Base-by-base conservation (phyloP, 2,329 filamentous ascomycete species). In the Lachnellula subtilissima region DNA sequence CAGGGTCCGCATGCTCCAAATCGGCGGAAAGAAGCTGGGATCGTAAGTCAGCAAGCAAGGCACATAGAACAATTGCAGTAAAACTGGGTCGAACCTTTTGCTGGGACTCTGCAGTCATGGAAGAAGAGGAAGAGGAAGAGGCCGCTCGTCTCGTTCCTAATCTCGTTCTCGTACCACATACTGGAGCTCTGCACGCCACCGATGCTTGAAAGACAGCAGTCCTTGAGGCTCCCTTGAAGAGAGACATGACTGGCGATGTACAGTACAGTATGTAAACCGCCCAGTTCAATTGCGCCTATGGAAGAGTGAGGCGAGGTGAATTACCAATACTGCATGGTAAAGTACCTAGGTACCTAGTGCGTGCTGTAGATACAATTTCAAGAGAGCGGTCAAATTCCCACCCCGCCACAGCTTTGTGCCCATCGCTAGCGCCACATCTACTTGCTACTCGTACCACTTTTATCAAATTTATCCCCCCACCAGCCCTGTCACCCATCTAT, bases 1-100 rank as follows among this genome's bases (percentile, higher is more conserved):
- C 79, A 46, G 93, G 90, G 72, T 97, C 94, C 63, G 91, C 90
- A 67, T 94, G 82, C 70, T 91, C 81, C 52, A 99, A 82, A 70
- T 88, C 80, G 55, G 88, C 81, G 48, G 88, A 83, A 53, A 99
- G 85, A 54, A 97, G 77, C 91, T 97, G 32, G 48, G 53, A 36
- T 17, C 48, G 23, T 54, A 64, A 52, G 66, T 58, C 28, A 54
- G 36, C 17, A 32, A 5, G 32, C 36, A 15, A 46, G 15, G 15
- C 17, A 32, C 57, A 56, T 9, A 40, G 48, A 54, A 32, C 28
- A 32, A 11, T 32, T 9, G 28, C 9, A 11, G 57, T 52, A 23
- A 53, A 28, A 22, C 6, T 14, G 35, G 15, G 32, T n/a, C 49
- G 37, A 59, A 86, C 83, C 75, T 79, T 77, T 66, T 86, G 83